These are phyloP conservation scores for Colletotrichum gloeosporioides DNA, from an alignment of 2,329 filamentous ascomycete species.

Conservation along the genomic window DNA sequence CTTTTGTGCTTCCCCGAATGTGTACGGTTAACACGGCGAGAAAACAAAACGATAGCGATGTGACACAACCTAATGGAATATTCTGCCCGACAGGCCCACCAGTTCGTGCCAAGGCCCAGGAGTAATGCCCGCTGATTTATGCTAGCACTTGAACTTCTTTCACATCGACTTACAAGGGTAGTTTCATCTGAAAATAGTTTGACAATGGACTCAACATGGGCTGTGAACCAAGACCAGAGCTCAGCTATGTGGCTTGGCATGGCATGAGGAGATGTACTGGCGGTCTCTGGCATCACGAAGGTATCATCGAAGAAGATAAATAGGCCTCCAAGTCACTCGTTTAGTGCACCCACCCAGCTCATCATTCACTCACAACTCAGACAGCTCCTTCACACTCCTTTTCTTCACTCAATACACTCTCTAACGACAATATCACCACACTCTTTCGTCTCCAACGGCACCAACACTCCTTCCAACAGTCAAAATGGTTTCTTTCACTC, in stretches of 20 bases:
- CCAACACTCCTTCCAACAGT: not conserved
- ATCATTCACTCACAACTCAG: not conserved
- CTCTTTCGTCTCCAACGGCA: not conserved
- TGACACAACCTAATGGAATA: not conserved
- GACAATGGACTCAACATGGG: not conserved
- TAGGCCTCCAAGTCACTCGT: not conserved
- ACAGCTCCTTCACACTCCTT: not conserved
- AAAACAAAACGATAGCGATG: not conserved
- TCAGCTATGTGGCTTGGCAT: not conserved
- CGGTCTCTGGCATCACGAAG: not conserved
- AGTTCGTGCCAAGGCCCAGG: not conserved
- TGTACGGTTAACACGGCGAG: accelerated
- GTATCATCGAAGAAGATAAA: not conserved
- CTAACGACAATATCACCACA: not conserved
- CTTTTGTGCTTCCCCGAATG: not conserved
- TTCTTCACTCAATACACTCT: not conserved
- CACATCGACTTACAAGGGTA: not conserved
- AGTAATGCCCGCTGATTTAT: not conserved
- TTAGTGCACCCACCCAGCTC: not conserved
- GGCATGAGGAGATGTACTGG: not conserved
- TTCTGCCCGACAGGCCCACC: not conserved
- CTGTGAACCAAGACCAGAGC: not conserved
- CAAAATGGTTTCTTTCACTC: not conserved
- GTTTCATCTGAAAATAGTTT: not conserved
- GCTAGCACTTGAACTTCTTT: not conserved